These are phyloP conservation scores for Ophiognomonia clavigignenti-juglandacearum DNA, from an alignment of 2,329 filamentous ascomycete genomes.

Conservation along the genomic window DNA sequence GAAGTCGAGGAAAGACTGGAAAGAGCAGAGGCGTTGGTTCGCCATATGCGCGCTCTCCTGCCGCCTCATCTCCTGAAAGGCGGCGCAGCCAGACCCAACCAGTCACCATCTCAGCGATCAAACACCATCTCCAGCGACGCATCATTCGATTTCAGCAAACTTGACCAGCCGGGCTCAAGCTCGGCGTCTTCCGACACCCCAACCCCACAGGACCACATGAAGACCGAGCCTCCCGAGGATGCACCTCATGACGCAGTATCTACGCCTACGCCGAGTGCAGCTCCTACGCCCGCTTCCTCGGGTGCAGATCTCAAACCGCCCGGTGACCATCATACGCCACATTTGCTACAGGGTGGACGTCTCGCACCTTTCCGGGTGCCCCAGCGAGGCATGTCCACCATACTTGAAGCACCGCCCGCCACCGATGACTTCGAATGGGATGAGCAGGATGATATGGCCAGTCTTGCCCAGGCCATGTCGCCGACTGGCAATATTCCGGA, in stretches of 20 bases:
- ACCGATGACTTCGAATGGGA: conserved; percentile 34
- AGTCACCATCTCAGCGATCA: conserved; percentile 6
- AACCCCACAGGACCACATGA: conserved; percentile 10
- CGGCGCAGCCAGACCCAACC: conserved; percentile 7
- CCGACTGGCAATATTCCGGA: conserved; percentile 20
- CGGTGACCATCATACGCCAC: conserved; percentile 1
- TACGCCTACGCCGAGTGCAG: not conserved
- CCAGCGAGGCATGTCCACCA: conserved; percentile 16
- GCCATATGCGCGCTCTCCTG: conserved; percentile 25
- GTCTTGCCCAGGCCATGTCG: conserved; percentile 21
- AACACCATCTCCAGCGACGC: conserved; percentile 10
- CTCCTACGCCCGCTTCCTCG: conserved; percentile 4
- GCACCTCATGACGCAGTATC: conserved; percentile 9
- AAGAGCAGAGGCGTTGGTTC: conserved; percentile 26
- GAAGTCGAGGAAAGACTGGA: conserved; percentile 38
- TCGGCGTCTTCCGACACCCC: conserved; percentile 8
- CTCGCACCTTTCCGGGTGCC: conserved; percentile 18
- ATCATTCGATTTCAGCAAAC: conserved; percentile 15
- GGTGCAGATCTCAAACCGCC: conserved; percentile 8
- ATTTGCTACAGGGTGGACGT: conserved; percentile 5
- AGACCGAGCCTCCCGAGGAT: conserved; percentile 16
- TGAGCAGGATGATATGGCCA: conserved; percentile 26
- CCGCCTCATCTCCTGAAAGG: conserved; percentile 21
- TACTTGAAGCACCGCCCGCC: conserved; percentile 27
- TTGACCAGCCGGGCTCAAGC: conserved; percentile 10